Evolutionary conservation across 768 basidiomycete genomes (phyloP).

Genomic region (Lentinula sp.): DNA sequence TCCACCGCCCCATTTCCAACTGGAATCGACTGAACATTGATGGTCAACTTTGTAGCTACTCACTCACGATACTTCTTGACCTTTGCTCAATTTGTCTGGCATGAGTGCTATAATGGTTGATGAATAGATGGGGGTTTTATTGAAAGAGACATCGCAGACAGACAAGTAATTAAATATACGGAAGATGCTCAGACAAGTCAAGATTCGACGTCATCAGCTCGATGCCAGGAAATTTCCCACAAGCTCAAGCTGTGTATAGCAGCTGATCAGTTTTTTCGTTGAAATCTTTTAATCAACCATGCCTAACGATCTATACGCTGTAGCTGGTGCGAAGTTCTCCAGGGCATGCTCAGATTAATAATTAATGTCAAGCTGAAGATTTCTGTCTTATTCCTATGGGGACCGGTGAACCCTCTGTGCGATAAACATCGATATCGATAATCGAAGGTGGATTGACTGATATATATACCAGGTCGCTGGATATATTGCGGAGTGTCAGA

Average conservation of each 20-base stretch:
- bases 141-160: too few relatives aligned
- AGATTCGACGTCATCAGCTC: background rate
- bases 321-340: conserved; percentile 47
- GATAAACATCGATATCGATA: conserved; percentile 10
- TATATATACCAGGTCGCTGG: conserved; percentile 51
- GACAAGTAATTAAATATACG: too few relatives aligned
- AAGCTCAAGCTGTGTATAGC: background rate
- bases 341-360: background rate
- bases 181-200: background rate
- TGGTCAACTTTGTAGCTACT: background rate
- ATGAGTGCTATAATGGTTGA: background rate
- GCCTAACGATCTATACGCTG: conserved; percentile 59
- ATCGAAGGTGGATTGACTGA: background rate
- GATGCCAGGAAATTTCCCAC: background rate
- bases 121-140: too few relatives aligned
- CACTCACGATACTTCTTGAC: background rate
- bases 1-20: background rate
- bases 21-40: background rate
- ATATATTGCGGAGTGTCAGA: conserved; percentile 77
- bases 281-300: too few relatives aligned
- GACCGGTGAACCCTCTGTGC: conserved; percentile 64
- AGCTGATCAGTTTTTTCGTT: background rate
- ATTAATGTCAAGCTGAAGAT: conserved; percentile 35
- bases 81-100: background rate
- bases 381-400: conserved; percentile 89